Conservation (phyloP, 139 green algal genomes). For the Spirogloea muscicola region DNA sequence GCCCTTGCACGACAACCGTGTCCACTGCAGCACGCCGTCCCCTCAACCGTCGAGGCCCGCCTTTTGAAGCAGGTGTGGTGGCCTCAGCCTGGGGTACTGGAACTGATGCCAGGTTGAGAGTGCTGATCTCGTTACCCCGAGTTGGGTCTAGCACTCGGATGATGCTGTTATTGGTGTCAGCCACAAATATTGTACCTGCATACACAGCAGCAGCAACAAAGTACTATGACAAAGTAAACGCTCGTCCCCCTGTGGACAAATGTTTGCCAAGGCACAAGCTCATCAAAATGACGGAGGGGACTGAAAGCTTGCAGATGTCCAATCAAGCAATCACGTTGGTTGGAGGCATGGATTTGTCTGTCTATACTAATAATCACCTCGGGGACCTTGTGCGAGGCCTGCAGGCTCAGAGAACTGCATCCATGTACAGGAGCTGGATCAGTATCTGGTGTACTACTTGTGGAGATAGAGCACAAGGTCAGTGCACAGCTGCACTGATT, state of each 20-base stretch:
- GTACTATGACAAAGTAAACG: too few relatives aligned
- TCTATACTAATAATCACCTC: not conserved
- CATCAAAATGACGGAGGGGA: not conserved
- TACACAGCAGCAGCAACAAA: too few relatives aligned
- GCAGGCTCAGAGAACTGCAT: slow-evolving; percentile 67
- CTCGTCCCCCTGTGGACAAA: too few relatives aligned
- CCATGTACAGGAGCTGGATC: not conserved
- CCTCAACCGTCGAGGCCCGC: slow-evolving; percentile 1
- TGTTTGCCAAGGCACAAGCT: too few relatives aligned
- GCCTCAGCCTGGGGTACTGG: slow-evolving; percentile 44
- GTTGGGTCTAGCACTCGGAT: slow-evolving; percentile 54
- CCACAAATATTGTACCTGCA: slow-evolving; percentile 55
- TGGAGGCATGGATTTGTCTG: not conserved
- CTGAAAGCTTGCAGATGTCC: not conserved
- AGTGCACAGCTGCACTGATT: too few relatives aligned
- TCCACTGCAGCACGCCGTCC: slow-evolving; percentile 21
- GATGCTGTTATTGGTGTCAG: slow-evolving; percentile 73
- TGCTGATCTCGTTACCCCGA: slow-evolving; percentile 47
- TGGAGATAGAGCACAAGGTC: too few relatives aligned
- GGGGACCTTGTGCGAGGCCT: slow-evolving; percentile 54
- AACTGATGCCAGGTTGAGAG: slow-evolving; percentile 56
- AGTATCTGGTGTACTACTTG: slow-evolving; percentile 24
- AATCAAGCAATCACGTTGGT: not conserved
- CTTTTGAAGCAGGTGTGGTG: slow-evolving; percentile 46
- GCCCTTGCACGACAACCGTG: slow-evolving; percentile 34